Evolutionary conservation across 768 basidiomycete genomes (phyloP).

Genomic region (Gelatoporia subvermispora): DNA sequence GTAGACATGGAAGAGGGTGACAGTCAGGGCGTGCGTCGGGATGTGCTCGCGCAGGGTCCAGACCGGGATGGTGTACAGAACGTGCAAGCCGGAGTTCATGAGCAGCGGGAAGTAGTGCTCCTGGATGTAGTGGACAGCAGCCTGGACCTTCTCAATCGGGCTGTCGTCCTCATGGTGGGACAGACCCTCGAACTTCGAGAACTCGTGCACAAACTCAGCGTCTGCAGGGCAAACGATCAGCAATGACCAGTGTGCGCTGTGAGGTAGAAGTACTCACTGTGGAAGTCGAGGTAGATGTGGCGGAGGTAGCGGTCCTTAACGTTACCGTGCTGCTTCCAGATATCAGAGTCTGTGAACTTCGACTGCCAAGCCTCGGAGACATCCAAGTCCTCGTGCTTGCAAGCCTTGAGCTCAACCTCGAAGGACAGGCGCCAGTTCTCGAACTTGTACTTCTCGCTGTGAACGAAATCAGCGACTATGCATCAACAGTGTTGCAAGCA

Average conservation of each 20-base stretch:
- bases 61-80: constrained; percentile 22
- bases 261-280: constrained; percentile 7
- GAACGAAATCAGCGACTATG: too few relatives aligned
- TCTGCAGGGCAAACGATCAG: constrained; percentile 1
- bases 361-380: neutral
- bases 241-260: neutral
- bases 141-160: constrained; percentile 14
- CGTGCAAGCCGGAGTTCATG: constrained; percentile 11
- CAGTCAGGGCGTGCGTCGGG: constrained; percentile 11
- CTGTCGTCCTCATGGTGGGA: constrained; percentile 9
- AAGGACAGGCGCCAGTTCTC: constrained; percentile 17
- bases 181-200: constrained; percentile 19
- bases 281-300: constrained; percentile 20
- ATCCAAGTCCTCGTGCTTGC: constrained; percentile 4
- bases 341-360: constrained; percentile 3
- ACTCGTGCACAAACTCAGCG: constrained; percentile 18
- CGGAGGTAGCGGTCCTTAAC: constrained; percentile 11
- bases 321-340: constrained; percentile 11
- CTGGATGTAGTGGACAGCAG: constrained; percentile 17
- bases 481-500: neutral
- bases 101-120: constrained; percentile 18
- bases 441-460: constrained; percentile 7
- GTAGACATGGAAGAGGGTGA: constrained; percentile 14
- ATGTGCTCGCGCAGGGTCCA: constrained; percentile 1
- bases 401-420: constrained; percentile 20